phyloP scores from a whole-genome alignment of 2,329 filamentous ascomycete species.

The Mycogone perniciosa region DNA sequence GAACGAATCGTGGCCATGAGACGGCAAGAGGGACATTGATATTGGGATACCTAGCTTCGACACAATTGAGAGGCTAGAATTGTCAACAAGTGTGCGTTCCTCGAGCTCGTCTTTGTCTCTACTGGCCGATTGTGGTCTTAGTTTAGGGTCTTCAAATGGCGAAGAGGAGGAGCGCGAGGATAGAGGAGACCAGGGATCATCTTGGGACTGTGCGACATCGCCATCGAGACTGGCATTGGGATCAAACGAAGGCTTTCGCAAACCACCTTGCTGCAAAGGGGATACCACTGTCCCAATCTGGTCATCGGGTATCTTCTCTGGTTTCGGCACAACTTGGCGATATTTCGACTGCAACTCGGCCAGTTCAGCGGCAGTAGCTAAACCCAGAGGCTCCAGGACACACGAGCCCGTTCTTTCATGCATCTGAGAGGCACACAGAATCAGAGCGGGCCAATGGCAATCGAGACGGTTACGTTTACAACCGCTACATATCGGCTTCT shows the following conservation, averaged over 20 bases:
- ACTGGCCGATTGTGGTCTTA: not conserved
- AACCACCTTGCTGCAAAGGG: too few relatives aligned
- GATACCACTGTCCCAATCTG: too few relatives aligned
- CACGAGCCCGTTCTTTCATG: slow-evolving; percentile 1
- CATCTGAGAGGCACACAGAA: slow-evolving; percentile 1
- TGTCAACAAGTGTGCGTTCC: not conserved
- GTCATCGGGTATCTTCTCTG: too few relatives aligned
- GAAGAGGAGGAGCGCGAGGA: too few relatives aligned
- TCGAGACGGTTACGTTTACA: slow-evolving; percentile 48
- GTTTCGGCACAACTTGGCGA: not conserved
- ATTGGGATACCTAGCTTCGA: slow-evolving; percentile 18
- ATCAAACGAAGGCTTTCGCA: too few relatives aligned
- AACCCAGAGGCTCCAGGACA: not conserved
- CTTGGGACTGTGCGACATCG: too few relatives aligned
- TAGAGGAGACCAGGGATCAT: too few relatives aligned
- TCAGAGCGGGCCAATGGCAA: slow-evolving; percentile 40
- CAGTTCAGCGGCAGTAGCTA: not conserved
- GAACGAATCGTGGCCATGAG: slow-evolving; percentile 31
- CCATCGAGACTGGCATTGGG: too few relatives aligned
- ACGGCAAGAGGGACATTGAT: slow-evolving; percentile 25
- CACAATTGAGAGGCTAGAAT: not conserved
- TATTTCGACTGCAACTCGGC: not conserved
- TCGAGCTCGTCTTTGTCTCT: not conserved
- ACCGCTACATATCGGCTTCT: slow-evolving; percentile 45
- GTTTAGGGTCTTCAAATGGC: too few relatives aligned